Percentiles rank a stretch among this genome's conserved stretches.
Evolutionary conservation across 202 grass and related monocot species (phyloP).

Genomic region (Zoysia matrella): DNA sequence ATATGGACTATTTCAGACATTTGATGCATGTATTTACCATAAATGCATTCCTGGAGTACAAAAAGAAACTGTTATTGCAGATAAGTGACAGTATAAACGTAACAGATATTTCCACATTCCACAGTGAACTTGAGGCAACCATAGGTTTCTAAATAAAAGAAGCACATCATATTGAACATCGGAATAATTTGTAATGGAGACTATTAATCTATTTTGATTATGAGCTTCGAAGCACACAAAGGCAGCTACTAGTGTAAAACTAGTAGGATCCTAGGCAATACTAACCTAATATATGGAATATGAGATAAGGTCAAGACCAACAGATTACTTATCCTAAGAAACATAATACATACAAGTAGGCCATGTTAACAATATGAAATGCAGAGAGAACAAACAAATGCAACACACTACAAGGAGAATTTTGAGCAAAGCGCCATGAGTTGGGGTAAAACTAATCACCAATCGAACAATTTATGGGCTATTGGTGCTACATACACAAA

Average conservation of each 20-base stretch:
- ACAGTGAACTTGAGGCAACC: background rate
- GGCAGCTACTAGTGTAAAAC: background rate
- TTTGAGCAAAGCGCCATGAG: background rate
- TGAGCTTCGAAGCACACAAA: conserved; percentile 2
- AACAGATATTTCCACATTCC: background rate
- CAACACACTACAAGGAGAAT: background rate
- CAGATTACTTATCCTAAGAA: background rate
- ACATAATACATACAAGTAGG: background rate
- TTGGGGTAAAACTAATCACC: background rate
- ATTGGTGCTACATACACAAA: conserved; percentile 2
- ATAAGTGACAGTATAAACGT: conserved; percentile 16
- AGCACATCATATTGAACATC: background rate
- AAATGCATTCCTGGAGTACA: conserved; percentile 28
- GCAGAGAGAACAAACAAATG: conserved; percentile 1
- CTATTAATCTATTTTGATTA: background rate
- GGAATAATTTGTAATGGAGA: background rate
- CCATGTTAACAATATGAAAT: background rate
- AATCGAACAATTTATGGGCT: background rate
- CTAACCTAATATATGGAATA: background rate
- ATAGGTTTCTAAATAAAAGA: background rate
- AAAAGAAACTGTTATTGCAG: conserved; percentile 4
- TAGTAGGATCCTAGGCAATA: background rate
- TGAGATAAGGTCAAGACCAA: background rate
- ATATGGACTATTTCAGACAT: background rate
- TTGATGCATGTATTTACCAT: conserved; percentile 33